A percentile compares a stretch with the other conserved stretches of the same genome.
Evolutionary conservation across 2,329 filamentous ascomycete species (phyloP).

Genomic region (Penicillium hesseltinei): DNA sequence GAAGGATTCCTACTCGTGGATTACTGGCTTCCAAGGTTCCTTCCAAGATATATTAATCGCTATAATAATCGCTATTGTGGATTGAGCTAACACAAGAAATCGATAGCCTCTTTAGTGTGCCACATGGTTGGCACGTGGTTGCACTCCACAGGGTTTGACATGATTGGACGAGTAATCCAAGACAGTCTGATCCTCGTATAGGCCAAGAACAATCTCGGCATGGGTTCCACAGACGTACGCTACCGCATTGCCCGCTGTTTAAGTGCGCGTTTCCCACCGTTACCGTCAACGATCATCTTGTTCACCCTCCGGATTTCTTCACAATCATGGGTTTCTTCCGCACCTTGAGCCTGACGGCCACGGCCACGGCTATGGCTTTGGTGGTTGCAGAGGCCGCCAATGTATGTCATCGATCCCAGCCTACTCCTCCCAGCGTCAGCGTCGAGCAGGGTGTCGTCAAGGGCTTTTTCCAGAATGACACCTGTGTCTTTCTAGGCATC

Average conservation of each 20-base stretch:
- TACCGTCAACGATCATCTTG: background rate
- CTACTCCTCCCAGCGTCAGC: background rate
- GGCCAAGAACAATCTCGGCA: background rate
- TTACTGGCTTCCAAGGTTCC: background rate
- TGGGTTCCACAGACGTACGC: background rate
- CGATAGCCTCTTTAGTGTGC: background rate
- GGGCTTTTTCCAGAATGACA: background rate
- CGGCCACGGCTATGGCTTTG: background rate
- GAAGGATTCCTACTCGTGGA: background rate
- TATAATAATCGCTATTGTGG: background rate
- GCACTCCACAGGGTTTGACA: background rate
- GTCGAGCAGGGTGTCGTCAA: background rate
- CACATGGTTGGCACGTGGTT: background rate
- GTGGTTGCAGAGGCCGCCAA: background rate
- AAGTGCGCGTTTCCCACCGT: background rate
- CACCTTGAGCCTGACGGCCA: background rate
- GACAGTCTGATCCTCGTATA: background rate
- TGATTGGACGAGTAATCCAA: background rate
- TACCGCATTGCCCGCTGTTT: background rate
- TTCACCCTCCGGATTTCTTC: background rate
- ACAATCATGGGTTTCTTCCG: background rate
- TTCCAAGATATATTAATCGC: background rate
- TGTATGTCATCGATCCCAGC: background rate
- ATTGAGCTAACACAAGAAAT: background rate
- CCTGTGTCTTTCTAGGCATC: background rate